Evolutionary conservation across 139 green algal genomes (phyloP).

Genomic region (Pedinophyceae sp.): DNA sequence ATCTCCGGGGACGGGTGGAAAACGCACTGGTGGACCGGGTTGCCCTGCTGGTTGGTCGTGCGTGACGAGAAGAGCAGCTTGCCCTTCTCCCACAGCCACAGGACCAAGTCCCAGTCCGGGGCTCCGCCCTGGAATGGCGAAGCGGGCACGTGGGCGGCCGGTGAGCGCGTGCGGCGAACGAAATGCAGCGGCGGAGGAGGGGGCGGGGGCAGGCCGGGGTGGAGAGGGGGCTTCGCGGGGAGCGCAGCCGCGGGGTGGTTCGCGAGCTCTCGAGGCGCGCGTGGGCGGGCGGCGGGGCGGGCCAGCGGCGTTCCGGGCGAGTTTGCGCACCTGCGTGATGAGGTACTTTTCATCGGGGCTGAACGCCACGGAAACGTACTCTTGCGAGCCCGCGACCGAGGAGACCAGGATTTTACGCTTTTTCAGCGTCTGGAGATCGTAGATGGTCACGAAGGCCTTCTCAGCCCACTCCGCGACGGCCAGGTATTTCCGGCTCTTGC

Average conservation of each 20-base stretch:
- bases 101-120: conserved; percentile 71
- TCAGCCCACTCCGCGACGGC: conserved; percentile 64
- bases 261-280: too few species aligned
- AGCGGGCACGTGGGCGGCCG: too few species aligned
- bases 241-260: too few species aligned
- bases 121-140: conserved; percentile 59
- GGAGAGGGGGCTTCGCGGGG: too few species aligned
- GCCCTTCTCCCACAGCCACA: conserved; percentile 81
- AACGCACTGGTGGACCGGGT: conserved; percentile 16
- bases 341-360: conserved; percentile 63
- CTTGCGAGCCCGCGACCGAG: conserved; percentile 46
- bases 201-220: too few species aligned
- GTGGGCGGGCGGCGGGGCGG: too few species aligned
- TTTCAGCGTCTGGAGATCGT: conserved; percentile 76
- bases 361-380: conserved; percentile 72
- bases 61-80: conserved; percentile 42
- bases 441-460: conserved; percentile 60
- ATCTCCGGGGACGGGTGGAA: too few species aligned
- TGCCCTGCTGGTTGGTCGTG: conserved; percentile 12
- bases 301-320: too few species aligned
- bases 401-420: conserved; percentile 57
- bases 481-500: conserved; percentile 44
- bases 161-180: too few species aligned
- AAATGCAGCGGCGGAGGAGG: too few species aligned
- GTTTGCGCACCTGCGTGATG: too few species aligned